Evolutionary conservation across 2,329 filamentous ascomycete species (phyloP), one percentile per base, ranked within the genome.

Genomic region (Claviceps capensis): DNA sequence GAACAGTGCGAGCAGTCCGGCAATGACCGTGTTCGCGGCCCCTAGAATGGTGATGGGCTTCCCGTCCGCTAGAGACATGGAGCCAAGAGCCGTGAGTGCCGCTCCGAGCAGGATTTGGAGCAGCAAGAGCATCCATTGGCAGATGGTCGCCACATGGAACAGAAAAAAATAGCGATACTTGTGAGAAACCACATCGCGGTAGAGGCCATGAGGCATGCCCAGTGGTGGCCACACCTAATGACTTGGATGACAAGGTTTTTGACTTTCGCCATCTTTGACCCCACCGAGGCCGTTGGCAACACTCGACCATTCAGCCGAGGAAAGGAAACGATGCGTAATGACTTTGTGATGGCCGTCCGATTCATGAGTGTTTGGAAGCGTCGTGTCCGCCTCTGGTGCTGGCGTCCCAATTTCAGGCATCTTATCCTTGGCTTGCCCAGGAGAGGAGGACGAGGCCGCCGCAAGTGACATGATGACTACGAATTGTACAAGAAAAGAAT

Each of bases 31-130:
- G 59, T 77, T 77, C 53, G 69, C 57, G 5, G 72, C 74, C 1
- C 72, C 75, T 7, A 78, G 68, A n/a, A 71, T 54, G 2, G 75
- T 77, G 52, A 78, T 74, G 16, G 67, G 61, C 1, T 64, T 69
- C 13, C 69, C 69, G 13, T 68, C 52, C 13, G 61, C 53, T 23
- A 58, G 53, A 7, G 69, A 64, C 49, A 72, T 58, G 6, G 74
- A 70, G 5, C 74, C 74, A 11, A 78, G 68, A 4, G 74, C 74
- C 0, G 75, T 78, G 51, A 78, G 60, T 9, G 67, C 62, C 4
- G 75, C 74, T 41, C 72, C 72, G 41, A 77, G 59, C 22, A 74
- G 64, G 53, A 78, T 67, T 57, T 78, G 75, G 2, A 70, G 38
- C 5, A 77, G 58, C 69, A 78, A 70, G 36, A 77, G 61, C 14